Base-by-base conservation (phyloP, 2,329 filamentous ascomycete species). In the Ascochyta pisi region DNA sequence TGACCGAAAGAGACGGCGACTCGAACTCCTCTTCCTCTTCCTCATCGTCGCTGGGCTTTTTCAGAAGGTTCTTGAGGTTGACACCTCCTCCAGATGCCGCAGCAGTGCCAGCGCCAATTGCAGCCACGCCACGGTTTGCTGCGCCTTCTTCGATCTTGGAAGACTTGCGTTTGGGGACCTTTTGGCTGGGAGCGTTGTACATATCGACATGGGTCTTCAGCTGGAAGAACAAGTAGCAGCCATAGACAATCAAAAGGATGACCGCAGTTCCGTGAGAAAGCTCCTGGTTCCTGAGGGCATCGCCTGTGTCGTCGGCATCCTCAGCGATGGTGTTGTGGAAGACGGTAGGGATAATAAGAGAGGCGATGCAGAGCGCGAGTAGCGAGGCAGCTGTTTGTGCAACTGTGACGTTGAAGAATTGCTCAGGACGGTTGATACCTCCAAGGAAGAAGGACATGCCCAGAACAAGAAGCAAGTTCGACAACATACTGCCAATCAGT, bases 391-490 rank as follows among this genome's bases (percentile, higher is more conserved):
- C 91, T 0, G 93, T 96, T 75, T 96, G 92, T 0, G 93, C 93
- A 6, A 97, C 92, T 0, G 91, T 94, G 31, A 90, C 86, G 79
- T 97, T 96, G 84, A 97, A 98, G 75, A 86, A 88, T 74, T 97
- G 94, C 73, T 96, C 90, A 26, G 84, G 71, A 26, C 93, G 86
- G 56, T 89, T 88, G 64, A 96, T 74, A 4, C 92, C 92, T 45
- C 91, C 92, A 58, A 91, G 89, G 79, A 96, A 95, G 82, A 96
- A 97, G 73, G 89, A 95, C 86, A 93, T 96, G 52, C 92, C 93
- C 81, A 96, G 81, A 47, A 96, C 91, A 13, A 96, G 84, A 3
- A 96, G 84, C 55, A 98, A 77, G 73, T 97, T 97, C 38, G 92
- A 96, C 22, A 97, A 81, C 74, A 97, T 96, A 75, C 89, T 93